Evolutionary conservation across 2,329 filamentous ascomycete genomes (phyloP).

Genomic region (Aspergillus pseudotamarii): DNA sequence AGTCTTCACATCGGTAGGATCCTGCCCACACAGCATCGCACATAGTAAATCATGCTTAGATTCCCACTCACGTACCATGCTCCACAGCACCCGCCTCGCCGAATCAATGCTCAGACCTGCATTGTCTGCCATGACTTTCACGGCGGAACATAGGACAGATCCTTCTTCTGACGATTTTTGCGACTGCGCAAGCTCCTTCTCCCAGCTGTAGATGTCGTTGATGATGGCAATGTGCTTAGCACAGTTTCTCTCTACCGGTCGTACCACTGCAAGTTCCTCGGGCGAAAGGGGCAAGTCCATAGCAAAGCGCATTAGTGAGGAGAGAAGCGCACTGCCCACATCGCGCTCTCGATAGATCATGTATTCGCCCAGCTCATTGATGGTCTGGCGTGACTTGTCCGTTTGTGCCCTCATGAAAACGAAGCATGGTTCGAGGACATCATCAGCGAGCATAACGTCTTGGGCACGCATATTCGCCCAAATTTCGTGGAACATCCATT

Average conservation of each 20-base stretch:
- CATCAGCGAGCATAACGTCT: not conserved
- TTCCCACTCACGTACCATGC: not conserved
- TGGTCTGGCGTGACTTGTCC: not conserved
- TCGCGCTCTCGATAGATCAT: not conserved
- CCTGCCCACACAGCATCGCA: not conserved
- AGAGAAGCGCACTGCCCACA: not conserved
- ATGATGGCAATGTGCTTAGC: not conserved
- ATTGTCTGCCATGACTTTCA: not conserved
- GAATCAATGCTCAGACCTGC: not conserved
- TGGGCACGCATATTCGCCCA: not conserved
- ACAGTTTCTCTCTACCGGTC: not conserved
- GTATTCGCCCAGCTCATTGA: not conserved
- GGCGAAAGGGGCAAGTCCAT: not conserved
- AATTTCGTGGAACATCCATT: too few species aligned
- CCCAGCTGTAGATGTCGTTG: slow-evolving; percentile 5
- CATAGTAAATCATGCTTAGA: not conserved
- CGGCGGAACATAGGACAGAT: not conserved
- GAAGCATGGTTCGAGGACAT: not conserved
- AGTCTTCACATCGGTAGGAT: not conserved
- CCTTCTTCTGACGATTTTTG: not conserved
- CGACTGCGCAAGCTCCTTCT: slow-evolving; percentile 1
- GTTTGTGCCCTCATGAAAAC: not conserved
- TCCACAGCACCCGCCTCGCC: not conserved
- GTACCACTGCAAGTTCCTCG: not conserved
- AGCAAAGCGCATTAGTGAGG: too few species aligned